A percentile compares a stretch with the other conserved stretches of the same genome.
Evolutionary conservation across 352 stramenopile genomes (phyloP).

Genomic region (Aphanomyces stellatus): DNA sequence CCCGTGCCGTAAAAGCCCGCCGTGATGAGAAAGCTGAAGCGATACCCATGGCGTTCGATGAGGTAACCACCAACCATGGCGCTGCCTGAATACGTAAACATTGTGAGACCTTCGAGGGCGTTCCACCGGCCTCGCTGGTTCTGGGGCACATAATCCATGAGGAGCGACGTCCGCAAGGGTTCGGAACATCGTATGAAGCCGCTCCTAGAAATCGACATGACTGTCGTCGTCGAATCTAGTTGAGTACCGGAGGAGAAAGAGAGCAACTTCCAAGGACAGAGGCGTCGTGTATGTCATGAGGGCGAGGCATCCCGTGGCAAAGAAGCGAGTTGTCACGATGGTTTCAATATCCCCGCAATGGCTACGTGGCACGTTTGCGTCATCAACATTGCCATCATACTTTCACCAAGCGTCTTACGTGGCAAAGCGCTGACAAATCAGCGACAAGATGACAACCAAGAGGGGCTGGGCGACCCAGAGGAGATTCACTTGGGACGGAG

Average conservation of each 20-base stretch:
- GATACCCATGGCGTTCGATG: slow-evolving; percentile 68
- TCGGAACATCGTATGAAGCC: slow-evolving; percentile 81
- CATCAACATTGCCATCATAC: background rate
- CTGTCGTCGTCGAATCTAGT: background rate
- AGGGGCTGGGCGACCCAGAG: slow-evolving; percentile 61
- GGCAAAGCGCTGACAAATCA: slow-evolving; percentile 39
- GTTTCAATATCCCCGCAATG: slow-evolving; percentile 56
- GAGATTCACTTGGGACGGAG: slow-evolving; percentile 56
- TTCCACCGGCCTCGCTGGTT: slow-evolving; percentile 72
- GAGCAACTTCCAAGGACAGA: slow-evolving; percentile 43
- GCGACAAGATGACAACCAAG: slow-evolving; percentile 58
- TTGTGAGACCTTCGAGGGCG: slow-evolving; percentile 56
- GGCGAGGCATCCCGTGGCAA: slow-evolving; percentile 55
- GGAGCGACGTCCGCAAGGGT: slow-evolving; percentile 55
- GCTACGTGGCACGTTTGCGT: background rate
- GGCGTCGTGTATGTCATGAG: slow-evolving; percentile 51
- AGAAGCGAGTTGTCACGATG: slow-evolving; percentile 47
- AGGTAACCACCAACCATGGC: slow-evolving; percentile 67
- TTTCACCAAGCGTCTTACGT: slow-evolving; percentile 9
- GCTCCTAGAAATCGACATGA: slow-evolving; percentile 21
- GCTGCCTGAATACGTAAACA: slow-evolving; percentile 72
- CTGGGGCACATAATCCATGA: slow-evolving; percentile 75
- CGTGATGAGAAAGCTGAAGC: slow-evolving; percentile 69
- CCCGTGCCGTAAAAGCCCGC: slow-evolving; percentile 52
- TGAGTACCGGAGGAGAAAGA: slow-evolving; percentile 51